These are phyloP conservation scores for Septoria linicola DNA, from an alignment of 2,329 filamentous ascomycete genomes.

Conservation along the genomic window DNA sequence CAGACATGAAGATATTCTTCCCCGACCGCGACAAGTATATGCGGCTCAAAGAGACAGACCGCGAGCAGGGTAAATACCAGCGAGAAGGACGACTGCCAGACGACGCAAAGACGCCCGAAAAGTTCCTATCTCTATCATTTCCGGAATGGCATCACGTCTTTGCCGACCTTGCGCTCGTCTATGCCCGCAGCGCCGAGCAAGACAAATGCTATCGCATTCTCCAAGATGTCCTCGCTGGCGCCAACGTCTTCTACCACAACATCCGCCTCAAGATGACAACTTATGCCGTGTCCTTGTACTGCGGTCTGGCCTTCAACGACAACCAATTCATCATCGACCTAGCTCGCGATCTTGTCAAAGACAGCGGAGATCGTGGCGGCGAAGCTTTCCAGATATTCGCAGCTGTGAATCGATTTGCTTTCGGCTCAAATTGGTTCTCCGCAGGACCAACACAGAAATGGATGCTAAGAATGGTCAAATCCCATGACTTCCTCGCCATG, in stretches of 20 bases:
- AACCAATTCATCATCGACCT: conserved; percentile 71
- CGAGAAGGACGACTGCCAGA: conserved; percentile 14
- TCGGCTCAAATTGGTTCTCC: conserved; percentile 73
- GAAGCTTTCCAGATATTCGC: conserved; percentile 83
- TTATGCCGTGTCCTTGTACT: conserved; percentile 49
- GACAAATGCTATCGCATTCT: conserved; percentile 78
- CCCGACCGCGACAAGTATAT: conserved; percentile 51
- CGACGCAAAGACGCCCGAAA: conserved; percentile 46
- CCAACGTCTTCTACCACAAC: conserved; percentile 74
- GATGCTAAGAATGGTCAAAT: conserved; percentile 85
- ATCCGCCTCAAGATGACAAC: conserved; percentile 29
- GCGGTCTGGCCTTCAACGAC: conserved; percentile 77
- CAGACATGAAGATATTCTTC: conserved; percentile 60
- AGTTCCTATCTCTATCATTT: conserved; percentile 78
- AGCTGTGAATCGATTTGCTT: conserved; percentile 71
- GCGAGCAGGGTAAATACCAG: conserved; percentile 10
- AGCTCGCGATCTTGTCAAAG: conserved; percentile 80
- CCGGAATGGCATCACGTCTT: conserved; percentile 87
- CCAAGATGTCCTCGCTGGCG: conserved; percentile 69
- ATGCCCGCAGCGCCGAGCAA: conserved; percentile 66
- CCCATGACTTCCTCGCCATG: conserved; percentile 71
- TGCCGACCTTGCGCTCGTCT: conserved; percentile 76
- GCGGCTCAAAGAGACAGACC: conserved; percentile 45
- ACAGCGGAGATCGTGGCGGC: conserved; percentile 64
- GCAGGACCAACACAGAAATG: conserved; percentile 85